Base-by-base conservation (phyloP, 495 filamentous ascomycete genomes). In the Stereocaulon alpinum region DNA sequence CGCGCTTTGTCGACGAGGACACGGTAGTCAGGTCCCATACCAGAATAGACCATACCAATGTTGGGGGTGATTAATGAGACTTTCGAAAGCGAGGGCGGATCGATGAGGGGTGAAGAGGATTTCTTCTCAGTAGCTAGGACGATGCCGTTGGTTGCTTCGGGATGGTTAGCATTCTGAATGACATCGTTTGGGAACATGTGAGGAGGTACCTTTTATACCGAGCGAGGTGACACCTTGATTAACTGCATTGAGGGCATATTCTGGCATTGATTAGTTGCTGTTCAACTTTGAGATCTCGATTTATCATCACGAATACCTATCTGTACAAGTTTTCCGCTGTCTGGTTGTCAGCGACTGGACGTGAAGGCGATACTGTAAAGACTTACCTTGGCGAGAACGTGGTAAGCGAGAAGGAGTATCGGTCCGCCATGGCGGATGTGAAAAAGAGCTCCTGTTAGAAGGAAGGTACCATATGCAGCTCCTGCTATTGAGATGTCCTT, bases 91-190 rank as follows among this genome's bases (percentile, higher is more conserved):
- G 94, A 97, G 58, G 86, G 82, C 58, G 91, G 86, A 70, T 95
- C 92, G 75, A 91, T 92, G 69, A 96, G 86, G 48, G 92, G 89
- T 4, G 93, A 95, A 18, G 91, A 94, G 41, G 92, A 96, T 76
- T 99, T 99, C 83, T 99, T 97, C 74, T 99, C 93, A 55, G 93
- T 99, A 45, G 93, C 93, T 63, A 99, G 88, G 63, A 99, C 94
- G 74, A 99, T 94, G 69, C 93, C 93, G 73, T 97, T 99, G 63
- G 92, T 96, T 58, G 92, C 92, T 96, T 61, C 42, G 15, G 24
- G 27, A 2, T 1, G 14, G 37, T 43, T 30, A 44, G 27, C 20
- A 47, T 11, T 17, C 27, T 37, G 50, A 14, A 12, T 57, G 56
- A 37, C 24, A 43, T 32, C 24, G 50, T 30, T n/a, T 45, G 4